Base-by-base conservation (phyloP, 805 yeast species). In the Wickerhamomyces sydowiorum region DNA sequence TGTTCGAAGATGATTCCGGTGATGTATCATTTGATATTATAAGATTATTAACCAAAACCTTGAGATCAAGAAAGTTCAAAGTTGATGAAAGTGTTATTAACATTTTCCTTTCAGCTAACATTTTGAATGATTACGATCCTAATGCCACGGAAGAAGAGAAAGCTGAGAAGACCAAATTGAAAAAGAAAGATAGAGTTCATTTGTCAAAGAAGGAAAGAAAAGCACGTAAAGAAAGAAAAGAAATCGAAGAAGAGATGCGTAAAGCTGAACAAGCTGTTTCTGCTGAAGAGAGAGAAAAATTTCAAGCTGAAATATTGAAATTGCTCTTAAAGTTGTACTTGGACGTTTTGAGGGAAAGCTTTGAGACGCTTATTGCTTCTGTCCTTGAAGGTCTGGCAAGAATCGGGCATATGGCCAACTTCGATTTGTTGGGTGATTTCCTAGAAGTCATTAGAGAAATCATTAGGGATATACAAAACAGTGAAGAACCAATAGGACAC, bases 371-470 rank as follows among this genome's bases (percentile, higher is more conserved):
- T 40, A 80, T 88, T 70, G 96, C 95, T 7, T 73, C 91, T 0
- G 95, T 91, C 0, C 69, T 93, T 41, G 98, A 93, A 65, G 98
- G 98, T 3, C 66, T 93, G 43, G 86, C 97, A 1, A 78, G 79
- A 56, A 89, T 82, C 58, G 96, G 98, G 2, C 93, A 84, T 54
- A 81, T 90, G 80, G 89, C 95, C 20, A 93, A 93, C 58, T 79
- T 91, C 43, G 98, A 93, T 50, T 69, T 93, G 36, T 73, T 93
- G 51, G 98, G 98, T 21, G 99, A 93, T 60, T 80, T 93, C 63
- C 69, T 93, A 39, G 95, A 84, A 58, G 96, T 90, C 7, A 72
- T 93, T 61, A 73, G 90, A 51, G 98, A 93, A 61, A 75, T 90
- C 20, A 77, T 88, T 60, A 53, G 56, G 12, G 86, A 75, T 42